phyloP scores from a whole-genome alignment of 495 filamentous ascomycete genomes.

The Gamarada debralockiae region DNA sequence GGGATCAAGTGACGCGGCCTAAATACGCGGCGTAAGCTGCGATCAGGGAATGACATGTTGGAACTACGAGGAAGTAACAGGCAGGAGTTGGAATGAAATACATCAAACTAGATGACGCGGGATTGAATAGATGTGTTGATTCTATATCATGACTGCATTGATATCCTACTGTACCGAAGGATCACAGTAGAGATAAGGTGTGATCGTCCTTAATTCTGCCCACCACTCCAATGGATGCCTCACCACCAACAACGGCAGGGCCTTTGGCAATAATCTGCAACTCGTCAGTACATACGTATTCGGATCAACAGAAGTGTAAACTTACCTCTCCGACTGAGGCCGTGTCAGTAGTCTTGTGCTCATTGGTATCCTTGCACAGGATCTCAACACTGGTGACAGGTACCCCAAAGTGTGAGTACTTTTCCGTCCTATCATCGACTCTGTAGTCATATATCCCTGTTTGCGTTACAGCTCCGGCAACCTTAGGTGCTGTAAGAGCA shows the following conservation, averaged over 20 bases:
- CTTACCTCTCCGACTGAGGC: slow-evolving; percentile 60
- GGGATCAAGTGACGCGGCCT: no score
- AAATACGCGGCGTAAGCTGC: no score
- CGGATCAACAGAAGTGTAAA: neutral
- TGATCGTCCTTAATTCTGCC: slow-evolving; percentile 51
- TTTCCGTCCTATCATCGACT: slow-evolving; percentile 34
- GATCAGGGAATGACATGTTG: no score
- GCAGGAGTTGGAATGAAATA: no score
- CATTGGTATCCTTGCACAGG: slow-evolving; percentile 55
- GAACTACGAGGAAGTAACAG: no score
- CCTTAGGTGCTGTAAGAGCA: slow-evolving; percentile 72
- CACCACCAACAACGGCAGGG: slow-evolving; percentile 61
- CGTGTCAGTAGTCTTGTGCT: slow-evolving; percentile 56
- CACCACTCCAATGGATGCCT: slow-evolving; percentile 53
- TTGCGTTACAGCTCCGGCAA: slow-evolving; percentile 82
- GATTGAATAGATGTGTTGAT: neutral
- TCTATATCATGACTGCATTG: neutral
- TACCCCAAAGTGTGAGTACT: slow-evolving; percentile 72
- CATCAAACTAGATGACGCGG: no score
- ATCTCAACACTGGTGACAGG: slow-evolving; percentile 79
- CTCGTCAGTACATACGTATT: slow-evolving; percentile 9
- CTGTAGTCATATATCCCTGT: slow-evolving; percentile 88
- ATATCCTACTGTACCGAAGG: neutral
- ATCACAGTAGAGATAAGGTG: slow-evolving; percentile 41
- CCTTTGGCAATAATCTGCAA: slow-evolving; percentile 60